phyloP scores from a whole-genome alignment of 2,329 filamentous ascomycete species.

The Cercospora nicotianae region DNA sequence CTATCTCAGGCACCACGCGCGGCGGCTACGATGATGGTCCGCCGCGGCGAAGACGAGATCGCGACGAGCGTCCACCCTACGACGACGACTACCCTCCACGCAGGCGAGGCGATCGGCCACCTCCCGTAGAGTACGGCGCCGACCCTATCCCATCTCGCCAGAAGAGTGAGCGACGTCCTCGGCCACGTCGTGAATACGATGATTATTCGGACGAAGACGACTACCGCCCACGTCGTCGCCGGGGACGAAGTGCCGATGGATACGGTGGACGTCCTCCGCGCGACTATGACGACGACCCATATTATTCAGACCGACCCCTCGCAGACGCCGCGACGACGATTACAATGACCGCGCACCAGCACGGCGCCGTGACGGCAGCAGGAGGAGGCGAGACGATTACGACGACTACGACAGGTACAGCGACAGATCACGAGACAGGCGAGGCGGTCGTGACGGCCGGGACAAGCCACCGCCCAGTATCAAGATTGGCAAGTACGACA shows the following conservation, averaged over 20 bases:
- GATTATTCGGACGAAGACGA: slow-evolving; percentile 29
- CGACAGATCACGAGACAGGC: slow-evolving; percentile 25
- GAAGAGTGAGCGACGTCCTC: slow-evolving; percentile 29
- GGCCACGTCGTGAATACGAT: slow-evolving; percentile 30
- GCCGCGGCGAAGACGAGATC: slow-evolving; percentile 20
- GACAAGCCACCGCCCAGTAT: slow-evolving; percentile 28
- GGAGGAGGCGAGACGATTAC: slow-evolving; percentile 27
- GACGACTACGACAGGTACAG: slow-evolving; percentile 31
- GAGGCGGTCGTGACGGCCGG: slow-evolving; percentile 16
- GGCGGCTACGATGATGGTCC: slow-evolving; percentile 24
- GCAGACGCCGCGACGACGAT: slow-evolving; percentile 25
- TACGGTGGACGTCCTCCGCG: slow-evolving; percentile 25
- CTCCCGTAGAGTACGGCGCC: slow-evolving; percentile 34
- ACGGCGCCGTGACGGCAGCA: slow-evolving; percentile 22
- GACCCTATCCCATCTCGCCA: slow-evolving; percentile 33
- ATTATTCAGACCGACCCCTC: slow-evolving; percentile 27
- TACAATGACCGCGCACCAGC: slow-evolving; percentile 23
- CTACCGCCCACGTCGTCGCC: slow-evolving; percentile 24
- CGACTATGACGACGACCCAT: slow-evolving; percentile 27
- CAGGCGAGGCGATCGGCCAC: slow-evolving; percentile 27
- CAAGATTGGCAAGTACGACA: slow-evolving; percentile 37
- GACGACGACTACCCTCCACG: slow-evolving; percentile 32
- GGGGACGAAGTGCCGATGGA: slow-evolving; percentile 22
- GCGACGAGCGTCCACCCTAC: slow-evolving; percentile 27
- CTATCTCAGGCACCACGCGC: slow-evolving; percentile 18